phyloP scores from a whole-genome alignment of 1,139 yeast species.

The Pichia sp. region DNA sequence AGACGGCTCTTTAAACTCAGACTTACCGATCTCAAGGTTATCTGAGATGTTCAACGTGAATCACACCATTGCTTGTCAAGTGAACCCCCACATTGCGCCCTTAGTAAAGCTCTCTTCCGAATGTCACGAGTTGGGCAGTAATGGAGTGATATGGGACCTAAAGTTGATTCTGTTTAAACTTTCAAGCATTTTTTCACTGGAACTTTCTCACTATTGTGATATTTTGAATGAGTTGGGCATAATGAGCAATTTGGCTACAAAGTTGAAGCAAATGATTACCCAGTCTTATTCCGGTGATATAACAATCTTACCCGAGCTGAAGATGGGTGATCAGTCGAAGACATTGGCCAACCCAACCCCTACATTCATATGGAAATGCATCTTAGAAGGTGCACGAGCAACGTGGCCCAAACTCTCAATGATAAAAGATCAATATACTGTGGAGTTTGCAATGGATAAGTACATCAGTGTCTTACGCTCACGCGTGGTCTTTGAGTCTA shows the following conservation, averaged over 20 bases:
- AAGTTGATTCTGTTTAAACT: slow-evolving; percentile 54
- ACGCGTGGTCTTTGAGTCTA: slow-evolving; percentile 43
- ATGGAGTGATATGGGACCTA: slow-evolving; percentile 66
- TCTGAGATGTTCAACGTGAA: slow-evolving; percentile 96
- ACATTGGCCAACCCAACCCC: slow-evolving; percentile 77
- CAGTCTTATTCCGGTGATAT: slow-evolving; percentile 93
- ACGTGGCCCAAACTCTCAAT: slow-evolving; percentile 90
- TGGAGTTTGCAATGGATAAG: slow-evolving; percentile 81
- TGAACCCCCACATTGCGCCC: slow-evolving; percentile 94
- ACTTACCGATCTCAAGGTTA: slow-evolving; percentile 80
- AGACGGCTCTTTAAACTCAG: slow-evolving; percentile 95
- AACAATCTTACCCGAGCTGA: slow-evolving; percentile 78
- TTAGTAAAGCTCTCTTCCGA: slow-evolving; percentile 64
- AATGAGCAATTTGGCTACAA: slow-evolving; percentile 66
- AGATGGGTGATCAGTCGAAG: slow-evolving; percentile 53
- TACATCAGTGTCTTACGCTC: slow-evolving; percentile 69
- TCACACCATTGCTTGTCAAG: slow-evolving; percentile 95
- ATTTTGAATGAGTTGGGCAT: slow-evolving; percentile 72
- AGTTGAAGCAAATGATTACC: slow-evolving; percentile 66
- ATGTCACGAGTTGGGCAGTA: slow-evolving; percentile 33
- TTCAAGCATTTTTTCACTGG: slow-evolving; percentile 57
- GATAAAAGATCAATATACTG: slow-evolving; percentile 81
- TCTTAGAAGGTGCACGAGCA: slow-evolving; percentile 80
- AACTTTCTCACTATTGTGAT: slow-evolving; percentile 72
- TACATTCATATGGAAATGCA: slow-evolving; percentile 64